phyloP scores from a whole-genome alignment of 768 basidiomycete species.

The Suillus luteus region DNA sequence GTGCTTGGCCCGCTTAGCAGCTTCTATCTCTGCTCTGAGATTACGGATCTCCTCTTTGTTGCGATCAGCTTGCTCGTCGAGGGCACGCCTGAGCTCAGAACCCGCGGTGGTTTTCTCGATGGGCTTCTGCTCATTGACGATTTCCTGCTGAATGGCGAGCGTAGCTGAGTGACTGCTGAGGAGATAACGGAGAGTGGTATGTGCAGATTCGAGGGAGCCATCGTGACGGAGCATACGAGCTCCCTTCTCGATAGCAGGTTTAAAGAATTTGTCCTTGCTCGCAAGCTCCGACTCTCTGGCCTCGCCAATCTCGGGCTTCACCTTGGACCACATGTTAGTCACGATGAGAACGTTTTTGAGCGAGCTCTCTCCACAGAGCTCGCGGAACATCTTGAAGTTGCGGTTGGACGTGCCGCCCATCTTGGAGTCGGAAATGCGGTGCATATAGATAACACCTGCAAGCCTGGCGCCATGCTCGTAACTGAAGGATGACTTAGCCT shows the following conservation, averaged over 20 bases:
- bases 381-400: constrained; percentile 52
- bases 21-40: constrained; percentile 50
- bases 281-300: constrained; percentile 49
- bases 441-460: constrained; percentile 57
- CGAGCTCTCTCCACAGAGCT: constrained; percentile 53
- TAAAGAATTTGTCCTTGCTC: constrained; percentile 47
- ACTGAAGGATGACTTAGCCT: constrained; percentile 13
- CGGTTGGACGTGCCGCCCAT: constrained; percentile 50
- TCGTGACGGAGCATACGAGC: constrained; percentile 46
- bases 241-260: constrained; percentile 51
- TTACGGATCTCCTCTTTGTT: constrained; percentile 50
- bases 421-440: constrained; percentile 52
- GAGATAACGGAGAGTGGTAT: constrained; percentile 44
- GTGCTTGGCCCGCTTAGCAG: constrained; percentile 44
- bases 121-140: constrained; percentile 49
- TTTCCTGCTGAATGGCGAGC: constrained; percentile 56
- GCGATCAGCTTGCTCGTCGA: constrained; percentile 47
- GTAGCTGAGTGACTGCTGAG: constrained; percentile 41
- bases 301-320: constrained; percentile 38
- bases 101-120: constrained; percentile 57
- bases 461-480: constrained; percentile 41
- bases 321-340: constrained; percentile 56
- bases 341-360: constrained; percentile 53
- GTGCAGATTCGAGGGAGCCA: constrained; percentile 43
- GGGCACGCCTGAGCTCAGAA: constrained; percentile 49